A percentile compares a stretch with the other conserved stretches of the same genome.
These are phyloP conservation scores for Beauveria varroae DNA, from an alignment of 2,329 filamentous ascomycete species.

Conservation along the genomic window DNA sequence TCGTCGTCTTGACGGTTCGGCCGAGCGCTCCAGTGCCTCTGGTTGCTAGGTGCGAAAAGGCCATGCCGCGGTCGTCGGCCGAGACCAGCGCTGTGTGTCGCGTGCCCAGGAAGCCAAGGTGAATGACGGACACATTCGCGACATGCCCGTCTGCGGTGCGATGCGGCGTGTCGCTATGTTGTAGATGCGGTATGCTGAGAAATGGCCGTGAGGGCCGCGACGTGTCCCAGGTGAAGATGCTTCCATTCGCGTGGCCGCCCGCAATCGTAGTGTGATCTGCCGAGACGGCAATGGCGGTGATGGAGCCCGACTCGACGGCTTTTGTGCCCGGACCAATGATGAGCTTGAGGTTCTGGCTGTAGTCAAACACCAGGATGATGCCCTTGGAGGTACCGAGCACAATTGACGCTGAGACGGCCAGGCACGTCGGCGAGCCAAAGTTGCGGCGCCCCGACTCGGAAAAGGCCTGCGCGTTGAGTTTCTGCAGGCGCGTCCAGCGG, in stretches of 20 bases:
- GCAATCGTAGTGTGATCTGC: constrained; percentile 91
- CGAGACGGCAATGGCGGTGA: constrained; percentile 83
- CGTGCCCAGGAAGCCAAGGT: constrained; percentile 91
- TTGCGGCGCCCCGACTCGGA: constrained; percentile 87
- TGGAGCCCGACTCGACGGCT: constrained; percentile 81
- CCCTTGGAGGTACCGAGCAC: constrained; percentile 91
- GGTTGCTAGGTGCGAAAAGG: constrained; percentile 92
- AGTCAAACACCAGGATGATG: constrained; percentile 92
- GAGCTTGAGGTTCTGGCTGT: constrained; percentile 87
- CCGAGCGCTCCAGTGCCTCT: constrained; percentile 82
- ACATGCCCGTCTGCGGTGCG: constrained; percentile 76
- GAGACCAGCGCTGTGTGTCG: constrained; percentile 92
- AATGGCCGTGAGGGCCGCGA: constrained; percentile 77
- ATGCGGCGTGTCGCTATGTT: constrained; percentile 55
- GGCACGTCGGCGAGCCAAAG: constrained; percentile 85
- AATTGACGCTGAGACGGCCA: constrained; percentile 81
- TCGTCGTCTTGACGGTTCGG: constrained; percentile 77
- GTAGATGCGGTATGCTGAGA: constrained; percentile 73
- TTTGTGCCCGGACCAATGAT: constrained; percentile 93
- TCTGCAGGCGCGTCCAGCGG: constrained; percentile 88
- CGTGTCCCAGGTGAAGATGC: constrained; percentile 96
- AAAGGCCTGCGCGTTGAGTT: constrained; percentile 82
- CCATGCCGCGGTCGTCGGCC: constrained; percentile 92
- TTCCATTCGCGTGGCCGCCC: constrained; percentile 79
- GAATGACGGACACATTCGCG: constrained; percentile 67